These are phyloP conservation scores for Marchantia polymorpha DNA, from an alignment of 225 moss, liverwort and hornwort genomes.

Conservation along the genomic window DNA sequence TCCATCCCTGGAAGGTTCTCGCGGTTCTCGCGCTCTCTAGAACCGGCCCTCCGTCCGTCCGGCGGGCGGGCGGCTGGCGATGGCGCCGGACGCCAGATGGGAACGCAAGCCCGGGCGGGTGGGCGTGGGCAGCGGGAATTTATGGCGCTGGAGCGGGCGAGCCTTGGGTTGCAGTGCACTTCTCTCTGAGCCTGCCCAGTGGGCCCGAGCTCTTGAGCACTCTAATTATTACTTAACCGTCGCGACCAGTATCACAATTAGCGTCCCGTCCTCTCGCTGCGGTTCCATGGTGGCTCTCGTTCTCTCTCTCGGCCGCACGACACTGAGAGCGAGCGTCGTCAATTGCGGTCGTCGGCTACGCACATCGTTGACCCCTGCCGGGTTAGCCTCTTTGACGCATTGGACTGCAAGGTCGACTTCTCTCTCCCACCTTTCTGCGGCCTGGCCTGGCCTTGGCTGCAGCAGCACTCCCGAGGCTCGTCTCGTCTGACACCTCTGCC, in stretches of 20 bases:
- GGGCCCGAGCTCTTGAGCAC: constrained; percentile 14
- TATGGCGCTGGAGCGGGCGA: constrained; percentile 6
- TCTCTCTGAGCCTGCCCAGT: neutral
- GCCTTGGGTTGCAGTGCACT: constrained; percentile 7
- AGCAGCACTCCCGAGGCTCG: neutral
- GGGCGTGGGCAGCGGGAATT: constrained; percentile 6
- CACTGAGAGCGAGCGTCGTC: neutral
- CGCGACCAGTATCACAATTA: constrained; percentile 1
- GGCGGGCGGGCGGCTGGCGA: neutral
- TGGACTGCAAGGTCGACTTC: neutral
- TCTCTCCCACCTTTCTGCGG: constrained; percentile 1
- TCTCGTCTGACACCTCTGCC: neutral
- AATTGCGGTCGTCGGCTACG: neutral
- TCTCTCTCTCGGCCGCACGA: neutral
- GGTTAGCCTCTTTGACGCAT: neutral
- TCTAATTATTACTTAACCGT: constrained; percentile 15
- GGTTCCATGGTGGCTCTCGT: too few species aligned
- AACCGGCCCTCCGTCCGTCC: neutral
- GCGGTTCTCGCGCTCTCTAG: neutral
- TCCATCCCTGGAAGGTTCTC: neutral
- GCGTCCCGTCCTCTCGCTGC: neutral
- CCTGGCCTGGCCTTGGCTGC: neutral
- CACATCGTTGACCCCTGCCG: constrained; percentile 13
- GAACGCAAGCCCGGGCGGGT: neutral
- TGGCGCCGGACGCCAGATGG: neutral